These are phyloP conservation scores for Endocalyx cinctus DNA, from an alignment of 2,329 filamentous ascomycete genomes.

Conservation along the genomic window DNA sequence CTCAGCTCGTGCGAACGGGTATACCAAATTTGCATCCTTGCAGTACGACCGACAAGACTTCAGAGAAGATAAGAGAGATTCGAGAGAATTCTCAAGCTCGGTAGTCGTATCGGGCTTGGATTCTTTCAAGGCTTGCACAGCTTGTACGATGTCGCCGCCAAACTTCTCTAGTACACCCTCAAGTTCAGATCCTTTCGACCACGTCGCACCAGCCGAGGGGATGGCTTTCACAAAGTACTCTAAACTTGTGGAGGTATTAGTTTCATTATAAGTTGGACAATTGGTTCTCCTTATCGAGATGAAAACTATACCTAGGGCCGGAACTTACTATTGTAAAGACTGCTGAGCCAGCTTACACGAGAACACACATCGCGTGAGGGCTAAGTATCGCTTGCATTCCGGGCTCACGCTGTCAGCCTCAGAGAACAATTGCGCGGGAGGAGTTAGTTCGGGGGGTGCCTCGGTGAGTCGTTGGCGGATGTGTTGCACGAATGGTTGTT, in stretches of 20 bases:
- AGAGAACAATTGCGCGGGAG: slow-evolving; percentile 21
- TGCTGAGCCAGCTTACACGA: slow-evolving; percentile 29
- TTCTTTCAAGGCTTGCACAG: slow-evolving; percentile 33
- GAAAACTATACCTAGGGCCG: too few species aligned
- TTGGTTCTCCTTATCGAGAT: too few species aligned
- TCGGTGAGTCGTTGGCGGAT: slow-evolving; percentile 24
- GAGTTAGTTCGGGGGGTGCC: slow-evolving; percentile 14
- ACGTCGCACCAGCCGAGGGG: slow-evolving; percentile 11
- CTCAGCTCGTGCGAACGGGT: slow-evolving; percentile 23
- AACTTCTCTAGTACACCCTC: slow-evolving; percentile 19
- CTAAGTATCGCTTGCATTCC: slow-evolving; percentile 23
- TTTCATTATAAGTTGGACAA: neutral
- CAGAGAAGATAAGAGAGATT: slow-evolving; percentile 16
- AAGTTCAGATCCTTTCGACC: slow-evolving; percentile 18
- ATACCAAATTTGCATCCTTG: slow-evolving; percentile 7
- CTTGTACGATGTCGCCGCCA: slow-evolving; percentile 32
- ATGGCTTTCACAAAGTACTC: slow-evolving; percentile 20
- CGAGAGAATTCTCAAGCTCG: slow-evolving; percentile 14
- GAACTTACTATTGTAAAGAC: slow-evolving; percentile 27
- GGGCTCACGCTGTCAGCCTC: slow-evolving; percentile 15
- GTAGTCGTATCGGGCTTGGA: slow-evolving; percentile 12
- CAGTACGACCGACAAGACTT: slow-evolving; percentile 21
- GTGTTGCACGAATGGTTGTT: slow-evolving; percentile 29
- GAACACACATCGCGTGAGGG: slow-evolving; percentile 31
- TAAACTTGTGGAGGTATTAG: slow-evolving; percentile 14